These are phyloP conservation scores for Uncinocarpus reesii DNA, from an alignment of 2,329 filamentous ascomycete species.

Conservation along the genomic window DNA sequence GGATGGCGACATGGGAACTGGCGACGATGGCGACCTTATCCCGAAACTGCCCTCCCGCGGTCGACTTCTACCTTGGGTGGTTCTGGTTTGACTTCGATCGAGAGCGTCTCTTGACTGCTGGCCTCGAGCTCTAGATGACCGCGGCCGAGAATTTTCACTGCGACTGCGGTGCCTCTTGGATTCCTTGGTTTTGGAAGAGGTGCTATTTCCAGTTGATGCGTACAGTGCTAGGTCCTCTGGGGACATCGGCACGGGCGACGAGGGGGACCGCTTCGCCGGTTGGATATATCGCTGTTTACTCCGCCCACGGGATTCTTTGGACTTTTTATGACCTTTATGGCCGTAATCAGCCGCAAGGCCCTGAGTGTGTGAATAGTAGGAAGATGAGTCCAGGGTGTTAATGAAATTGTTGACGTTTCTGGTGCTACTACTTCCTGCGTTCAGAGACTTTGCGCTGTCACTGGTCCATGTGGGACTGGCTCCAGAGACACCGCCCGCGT, in stretches of 20 bases:
- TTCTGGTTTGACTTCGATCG: not conserved
- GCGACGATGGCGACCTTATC: slow-evolving; percentile 66
- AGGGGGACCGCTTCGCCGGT: slow-evolving; percentile 74
- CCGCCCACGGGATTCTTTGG: slow-evolving; percentile 58
- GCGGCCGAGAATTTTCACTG: slow-evolving; percentile 3
- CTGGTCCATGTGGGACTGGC: slow-evolving; percentile 30
- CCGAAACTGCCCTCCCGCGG: slow-evolving; percentile 50
- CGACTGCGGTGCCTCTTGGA: slow-evolving; percentile 1
- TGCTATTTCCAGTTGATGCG: slow-evolving; percentile 22
- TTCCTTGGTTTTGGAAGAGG: not conserved
- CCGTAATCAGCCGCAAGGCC: slow-evolving; percentile 37
- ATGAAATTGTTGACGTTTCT: slow-evolving; percentile 75
- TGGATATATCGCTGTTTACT: slow-evolving; percentile 57
- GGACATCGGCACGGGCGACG: slow-evolving; percentile 88
- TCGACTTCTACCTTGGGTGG: slow-evolving; percentile 50
- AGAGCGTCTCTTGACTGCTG: not conserved
- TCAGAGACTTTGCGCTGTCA: slow-evolving; percentile 41
- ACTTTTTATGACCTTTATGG: slow-evolving; percentile 43
- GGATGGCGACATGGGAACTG: slow-evolving; percentile 59
- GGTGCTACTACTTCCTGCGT: slow-evolving; percentile 50
- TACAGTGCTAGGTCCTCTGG: slow-evolving; percentile 60
- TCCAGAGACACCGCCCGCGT: slow-evolving; percentile 7
- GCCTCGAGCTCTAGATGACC: slow-evolving; percentile 5
- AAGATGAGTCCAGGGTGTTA: slow-evolving; percentile 70
- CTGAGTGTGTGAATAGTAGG: slow-evolving; percentile 48